phyloP scores from a whole-genome alignment of 176 grass and related monocot species.

The Pontederia crassipes region DNA sequence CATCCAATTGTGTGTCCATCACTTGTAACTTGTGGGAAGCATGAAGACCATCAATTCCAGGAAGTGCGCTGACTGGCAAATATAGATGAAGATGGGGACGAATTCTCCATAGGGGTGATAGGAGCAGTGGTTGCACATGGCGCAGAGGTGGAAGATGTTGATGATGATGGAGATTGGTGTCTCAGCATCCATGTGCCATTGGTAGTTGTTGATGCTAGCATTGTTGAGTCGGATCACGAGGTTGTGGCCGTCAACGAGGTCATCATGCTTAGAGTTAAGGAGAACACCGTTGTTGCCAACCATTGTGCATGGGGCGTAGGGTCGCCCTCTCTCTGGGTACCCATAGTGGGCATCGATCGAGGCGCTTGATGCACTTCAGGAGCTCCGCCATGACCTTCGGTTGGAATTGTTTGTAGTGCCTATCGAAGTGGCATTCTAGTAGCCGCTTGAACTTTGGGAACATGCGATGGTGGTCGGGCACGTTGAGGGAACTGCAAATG shows the following conservation, averaged over 20 bases:
- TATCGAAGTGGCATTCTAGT: constrained; percentile 7
- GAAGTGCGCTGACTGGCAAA: constrained; percentile 47
- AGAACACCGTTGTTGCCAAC: constrained; percentile 67
- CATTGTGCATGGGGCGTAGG: constrained; percentile 45
- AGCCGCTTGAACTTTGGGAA: constrained; percentile 18
- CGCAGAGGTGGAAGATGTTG: constrained; percentile 59
- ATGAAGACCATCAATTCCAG: constrained; percentile 30
- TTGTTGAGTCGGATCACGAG: constrained; percentile 79
- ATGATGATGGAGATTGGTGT: constrained; percentile 78
- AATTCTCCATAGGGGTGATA: constrained; percentile 68
- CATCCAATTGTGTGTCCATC: constrained; percentile 55
- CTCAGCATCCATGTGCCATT: constrained; percentile 41
- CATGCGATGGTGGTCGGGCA: constrained; percentile 10
- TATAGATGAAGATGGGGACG: constrained; percentile 27
- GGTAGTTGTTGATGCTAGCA: constrained; percentile 30
- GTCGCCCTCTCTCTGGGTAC: neutral
- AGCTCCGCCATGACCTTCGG: neutral
- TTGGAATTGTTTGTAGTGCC: neutral
- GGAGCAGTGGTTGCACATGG: constrained; percentile 16
- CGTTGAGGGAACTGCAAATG: constrained; percentile 12
- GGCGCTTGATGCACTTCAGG: constrained; percentile 7
- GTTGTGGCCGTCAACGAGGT: constrained; percentile 56
- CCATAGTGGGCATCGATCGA: constrained; percentile 21
- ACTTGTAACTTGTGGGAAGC: constrained; percentile 15
- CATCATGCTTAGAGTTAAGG: constrained; percentile 31